Percentiles rank a stretch among this genome's conserved stretches.
These are phyloP conservation scores for Aschersonia sp. DNA, from an alignment of 2,329 filamentous ascomycete species.

Conservation along the genomic window DNA sequence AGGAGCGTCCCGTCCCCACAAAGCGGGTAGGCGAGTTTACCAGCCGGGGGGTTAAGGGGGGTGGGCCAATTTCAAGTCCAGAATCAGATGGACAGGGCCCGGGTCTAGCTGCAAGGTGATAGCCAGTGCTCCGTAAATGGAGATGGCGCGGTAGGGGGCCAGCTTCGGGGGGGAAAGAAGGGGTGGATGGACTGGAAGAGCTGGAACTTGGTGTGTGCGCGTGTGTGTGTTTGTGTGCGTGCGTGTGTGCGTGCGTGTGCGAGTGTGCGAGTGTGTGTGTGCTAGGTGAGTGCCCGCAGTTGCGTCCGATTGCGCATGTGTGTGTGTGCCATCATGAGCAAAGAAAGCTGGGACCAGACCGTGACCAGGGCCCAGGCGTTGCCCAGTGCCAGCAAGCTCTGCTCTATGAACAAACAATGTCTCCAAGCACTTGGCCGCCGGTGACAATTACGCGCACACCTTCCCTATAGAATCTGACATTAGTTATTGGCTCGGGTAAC, in stretches of 20 bases:
- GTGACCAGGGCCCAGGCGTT: not conserved
- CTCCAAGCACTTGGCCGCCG: too few species aligned
- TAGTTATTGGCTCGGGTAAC: too few species aligned
- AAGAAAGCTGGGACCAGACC: not conserved
- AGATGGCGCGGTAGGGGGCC: not conserved
- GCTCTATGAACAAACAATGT: too few species aligned
- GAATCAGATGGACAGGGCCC: not conserved
- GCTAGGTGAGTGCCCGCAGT: not conserved
- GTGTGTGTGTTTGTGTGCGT: too few species aligned
- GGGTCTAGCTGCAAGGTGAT: not conserved
- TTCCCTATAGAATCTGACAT: too few species aligned
- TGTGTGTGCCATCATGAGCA: not conserved
- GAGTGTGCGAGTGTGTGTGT: not conserved
- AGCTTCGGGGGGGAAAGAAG: too few species aligned
- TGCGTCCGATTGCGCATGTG: not conserved
- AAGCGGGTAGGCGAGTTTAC: constrained; percentile 2
- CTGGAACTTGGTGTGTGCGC: too few species aligned
- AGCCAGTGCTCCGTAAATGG: not conserved
- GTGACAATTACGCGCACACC: too few species aligned
- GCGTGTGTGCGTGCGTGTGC: too few species aligned
- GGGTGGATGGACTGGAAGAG: too few species aligned
- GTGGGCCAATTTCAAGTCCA: constrained; percentile 1
- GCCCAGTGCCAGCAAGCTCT: not conserved
- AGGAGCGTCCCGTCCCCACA: constrained; percentile 4
- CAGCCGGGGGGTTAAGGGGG: constrained; percentile 3